phyloP scores from a whole-genome alignment of 2,329 filamentous ascomycete species.

The Xylaria sp. region DNA sequence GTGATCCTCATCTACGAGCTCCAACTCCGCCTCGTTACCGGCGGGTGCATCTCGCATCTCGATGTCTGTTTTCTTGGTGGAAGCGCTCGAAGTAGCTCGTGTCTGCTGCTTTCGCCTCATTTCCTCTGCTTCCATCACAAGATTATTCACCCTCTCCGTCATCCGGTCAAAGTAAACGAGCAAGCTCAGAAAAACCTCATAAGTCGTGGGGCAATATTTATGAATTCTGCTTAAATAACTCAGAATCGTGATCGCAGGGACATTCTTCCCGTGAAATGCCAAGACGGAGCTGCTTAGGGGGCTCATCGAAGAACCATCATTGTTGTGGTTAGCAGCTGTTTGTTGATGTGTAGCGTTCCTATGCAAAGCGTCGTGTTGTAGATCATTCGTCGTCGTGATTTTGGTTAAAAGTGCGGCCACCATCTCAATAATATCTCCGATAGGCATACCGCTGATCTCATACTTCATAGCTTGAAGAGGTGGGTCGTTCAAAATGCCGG shows the following conservation, averaged over 20 bases:
- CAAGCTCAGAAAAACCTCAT: slow-evolving; percentile 95
- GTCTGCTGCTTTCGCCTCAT: slow-evolving; percentile 53
- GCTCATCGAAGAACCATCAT: slow-evolving; percentile 67
- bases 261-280: slow-evolving; percentile 97
- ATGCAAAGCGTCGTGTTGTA: slow-evolving; percentile 91
- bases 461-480: slow-evolving; percentile 74
- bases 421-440: slow-evolving; percentile 98
- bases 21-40: slow-evolving; percentile 58
- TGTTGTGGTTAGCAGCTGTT: slow-evolving; percentile 59
- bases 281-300: slow-evolving; percentile 75
- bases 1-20: slow-evolving; percentile 61
- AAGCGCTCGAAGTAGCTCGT: slow-evolving; percentile 22
- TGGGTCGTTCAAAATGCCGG: slow-evolving; percentile 63
- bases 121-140: slow-evolving; percentile 75
- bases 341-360: slow-evolving; percentile 71
- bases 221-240: slow-evolving; percentile 97
- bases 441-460: slow-evolving; percentile 97
- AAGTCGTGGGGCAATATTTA: slow-evolving; percentile 98
- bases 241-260: slow-evolving; percentile 94
- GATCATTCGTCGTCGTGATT: slow-evolving; percentile 95
- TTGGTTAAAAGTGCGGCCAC: slow-evolving; percentile 95
- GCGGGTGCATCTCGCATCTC: slow-evolving; percentile 52
- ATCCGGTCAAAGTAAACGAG: slow-evolving; percentile 98
- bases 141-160: slow-evolving; percentile 93
- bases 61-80: slow-evolving; percentile 45